Base-by-base conservation (phyloP, 352 stramenopile species). In the Phytopythium ostracodes region DNA sequence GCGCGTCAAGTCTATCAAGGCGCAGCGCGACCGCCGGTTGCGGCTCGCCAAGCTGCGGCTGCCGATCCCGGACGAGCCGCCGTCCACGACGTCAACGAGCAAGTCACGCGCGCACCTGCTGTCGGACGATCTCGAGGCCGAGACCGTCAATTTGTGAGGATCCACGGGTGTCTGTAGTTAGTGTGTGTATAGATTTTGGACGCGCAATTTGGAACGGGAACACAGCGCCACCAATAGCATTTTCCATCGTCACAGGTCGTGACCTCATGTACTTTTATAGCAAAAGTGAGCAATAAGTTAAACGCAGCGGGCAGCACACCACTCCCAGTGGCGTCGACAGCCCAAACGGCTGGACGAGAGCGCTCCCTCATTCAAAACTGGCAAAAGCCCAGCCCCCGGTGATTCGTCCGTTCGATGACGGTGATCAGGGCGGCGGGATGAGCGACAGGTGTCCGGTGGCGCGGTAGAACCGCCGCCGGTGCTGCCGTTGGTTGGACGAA, bases 1-100 rank as follows among this genome's bases (percentile, higher is more conserved):
- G 12, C 82, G 80, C 2, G 70, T 64, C 38, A 87, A 88, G 68
- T 82, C 55, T 46, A 72, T 88, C 61, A 89, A 90, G 56, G 81
- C 80, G 0, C 75, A 73, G 42, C 81, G 74, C 17, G 75, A 87
- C 11, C 79, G 72, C 10, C 66, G 69, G 38, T 51, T 89, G 20
- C 83, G 80, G 5, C 72, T 92, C 18, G 76, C 72, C 9, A 90
- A 87, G 66, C 63, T 92, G 49, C 79, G 68, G 29, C 72, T 74
- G 31, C 78, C 74, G 22, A 68, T 68, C 14, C 60, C 67, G 6
- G 62, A 73, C 22, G 70, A 68, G 25, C 38, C 47, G 35, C 35
- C 52, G 20, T 58, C 67, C 24, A 71, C 64, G 44, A 75, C 67
- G 60, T 54, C 46, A 29, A 56, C 57, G 31, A 63, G 46, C 57